Evolutionary conservation across 176 grass and related monocot genomes (phyloP).

Genomic region (Miscanthus lutarioriparius): DNA sequence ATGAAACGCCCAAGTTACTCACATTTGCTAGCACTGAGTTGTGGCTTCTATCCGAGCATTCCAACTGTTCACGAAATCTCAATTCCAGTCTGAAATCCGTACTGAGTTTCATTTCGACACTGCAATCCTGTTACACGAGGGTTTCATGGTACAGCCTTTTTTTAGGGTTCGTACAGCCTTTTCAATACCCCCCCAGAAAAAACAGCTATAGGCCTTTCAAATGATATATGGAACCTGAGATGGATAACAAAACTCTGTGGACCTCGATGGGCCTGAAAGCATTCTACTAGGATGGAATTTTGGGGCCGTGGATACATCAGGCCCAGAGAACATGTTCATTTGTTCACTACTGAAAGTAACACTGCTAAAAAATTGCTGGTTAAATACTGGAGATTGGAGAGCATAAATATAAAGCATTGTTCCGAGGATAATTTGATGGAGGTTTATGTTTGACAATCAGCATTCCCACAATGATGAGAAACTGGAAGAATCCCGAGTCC

Average conservation of each 20-base stretch:
- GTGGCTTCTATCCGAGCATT: background rate
- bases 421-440: background rate
- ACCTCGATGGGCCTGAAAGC: background rate
- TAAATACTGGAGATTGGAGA: background rate
- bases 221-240: background rate
- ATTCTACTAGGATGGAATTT: background rate
- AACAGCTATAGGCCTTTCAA: background rate
- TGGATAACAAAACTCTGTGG: background rate
- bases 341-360: background rate
- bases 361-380: background rate
- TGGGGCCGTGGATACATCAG: background rate
- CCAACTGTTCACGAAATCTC: background rate
- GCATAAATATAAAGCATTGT: background rate
- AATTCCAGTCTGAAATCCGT: background rate
- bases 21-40: background rate
- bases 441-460: background rate
- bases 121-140: background rate
- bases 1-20: background rate
- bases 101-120: background rate
- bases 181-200: background rate
- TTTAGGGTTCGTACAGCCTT: too few relatives aligned
- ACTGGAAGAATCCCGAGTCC: background rate
- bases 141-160: background rate
- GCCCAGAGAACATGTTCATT: background rate
- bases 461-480: background rate